Evolutionary conservation across 1,139 yeast genomes (phyloP).

Genomic region (Suhomyces yuchorum): DNA sequence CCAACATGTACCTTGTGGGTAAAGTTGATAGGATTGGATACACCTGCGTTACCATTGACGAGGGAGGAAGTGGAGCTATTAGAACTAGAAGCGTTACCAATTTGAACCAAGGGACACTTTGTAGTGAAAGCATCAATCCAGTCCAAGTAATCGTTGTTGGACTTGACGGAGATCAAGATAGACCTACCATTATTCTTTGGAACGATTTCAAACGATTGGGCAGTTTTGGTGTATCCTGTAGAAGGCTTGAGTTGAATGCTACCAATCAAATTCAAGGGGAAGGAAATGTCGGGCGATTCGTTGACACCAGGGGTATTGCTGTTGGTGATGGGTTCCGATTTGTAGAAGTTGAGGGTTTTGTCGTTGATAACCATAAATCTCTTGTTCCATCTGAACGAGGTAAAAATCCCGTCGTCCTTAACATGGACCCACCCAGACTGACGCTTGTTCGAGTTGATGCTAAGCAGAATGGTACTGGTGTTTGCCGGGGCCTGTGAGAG

Average conservation of each 20-base stretch:
- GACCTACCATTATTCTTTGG: conserved; percentile 63
- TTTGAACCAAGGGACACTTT: conserved; percentile 69
- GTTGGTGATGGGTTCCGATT: conserved; percentile 51
- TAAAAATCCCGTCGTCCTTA: conserved; percentile 82
- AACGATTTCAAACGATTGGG: conserved; percentile 74
- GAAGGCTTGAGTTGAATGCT: conserved; percentile 43
- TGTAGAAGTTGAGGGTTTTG: conserved; percentile 72
- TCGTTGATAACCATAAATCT: conserved; percentile 79
- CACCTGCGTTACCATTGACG: conserved; percentile 56
- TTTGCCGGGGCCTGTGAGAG: conserved; percentile 2
- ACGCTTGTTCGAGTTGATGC: conserved; percentile 34
- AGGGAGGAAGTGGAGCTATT: conserved; percentile 17
- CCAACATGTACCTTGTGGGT: conserved; percentile 68
- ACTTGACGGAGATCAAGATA: conserved; percentile 72
- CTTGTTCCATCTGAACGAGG: conserved; percentile 90
- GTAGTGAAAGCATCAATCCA: conserved; percentile 92
- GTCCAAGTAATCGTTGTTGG: conserved; percentile 77
- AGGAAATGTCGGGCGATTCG: conserved; percentile 40
- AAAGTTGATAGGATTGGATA: conserved; percentile 77
- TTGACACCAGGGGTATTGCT: conserved; percentile 16
- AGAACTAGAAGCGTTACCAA: conserved; percentile 27
- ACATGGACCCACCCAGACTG: conserved; percentile 84
- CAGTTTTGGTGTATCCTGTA: conserved; percentile 52
- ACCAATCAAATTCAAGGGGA: conserved; percentile 44
- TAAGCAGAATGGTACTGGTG: conserved; percentile 21